phyloP scores from a whole-genome alignment of 768 basidiomycete species.

The Suillus ampliporus region DNA sequence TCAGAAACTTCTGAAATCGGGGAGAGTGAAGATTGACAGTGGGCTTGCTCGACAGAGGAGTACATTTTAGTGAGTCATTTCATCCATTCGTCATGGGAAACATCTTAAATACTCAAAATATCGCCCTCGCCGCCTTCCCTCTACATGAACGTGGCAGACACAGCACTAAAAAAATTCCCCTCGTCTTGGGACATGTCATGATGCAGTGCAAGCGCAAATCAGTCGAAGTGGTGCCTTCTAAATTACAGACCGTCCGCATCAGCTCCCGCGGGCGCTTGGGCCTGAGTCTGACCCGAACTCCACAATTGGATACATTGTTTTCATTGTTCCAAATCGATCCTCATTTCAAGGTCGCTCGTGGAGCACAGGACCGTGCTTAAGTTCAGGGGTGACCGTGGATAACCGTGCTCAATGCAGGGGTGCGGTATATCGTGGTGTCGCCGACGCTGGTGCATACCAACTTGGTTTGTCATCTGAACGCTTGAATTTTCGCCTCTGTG shows the following conservation, averaged over 20 bases:
- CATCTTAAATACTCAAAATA: constrained; percentile 2
- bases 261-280: neutral
- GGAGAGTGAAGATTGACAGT: neutral
- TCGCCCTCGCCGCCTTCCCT: neutral
- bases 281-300: no score
- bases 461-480: neutral
- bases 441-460: neutral
- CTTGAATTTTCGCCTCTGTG: neutral
- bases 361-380: neutral
- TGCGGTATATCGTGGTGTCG: no score
- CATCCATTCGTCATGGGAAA: neutral
- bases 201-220: neutral
- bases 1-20: neutral
- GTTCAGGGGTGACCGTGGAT: neutral
- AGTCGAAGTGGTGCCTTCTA: no score
- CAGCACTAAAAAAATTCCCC: constrained; percentile 1
- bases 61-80: neutral
- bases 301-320: constrained; percentile 3
- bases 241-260: no score
- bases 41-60: neutral
- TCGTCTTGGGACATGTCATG: neutral
- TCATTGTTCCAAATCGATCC: constrained; percentile 3
- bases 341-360: neutral
- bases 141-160: neutral
- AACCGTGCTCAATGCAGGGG: neutral